Percentiles rank a stretch among this genome's conserved stretches.
These are phyloP conservation scores for Fraxinus pennsylvanica DNA, from an alignment of 257 asterid genomes.

Conservation along the genomic window DNA sequence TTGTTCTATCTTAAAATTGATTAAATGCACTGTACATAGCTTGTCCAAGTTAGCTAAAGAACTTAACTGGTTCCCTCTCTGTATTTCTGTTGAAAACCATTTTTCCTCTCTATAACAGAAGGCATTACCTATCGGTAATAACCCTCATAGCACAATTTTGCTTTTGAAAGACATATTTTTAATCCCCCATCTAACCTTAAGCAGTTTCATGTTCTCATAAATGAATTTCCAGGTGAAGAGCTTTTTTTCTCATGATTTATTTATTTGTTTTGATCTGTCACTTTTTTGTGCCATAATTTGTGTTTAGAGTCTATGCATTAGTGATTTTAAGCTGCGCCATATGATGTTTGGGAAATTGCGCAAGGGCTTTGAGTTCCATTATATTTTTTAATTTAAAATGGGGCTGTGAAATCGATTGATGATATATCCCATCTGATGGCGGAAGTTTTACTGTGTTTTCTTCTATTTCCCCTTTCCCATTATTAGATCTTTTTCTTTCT, in stretches of 20 bases:
- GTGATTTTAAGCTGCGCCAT: conserved; percentile 33
- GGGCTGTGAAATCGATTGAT: background rate
- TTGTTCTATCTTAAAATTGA: too few species aligned
- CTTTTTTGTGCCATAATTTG: background rate
- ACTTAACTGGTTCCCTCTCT: background rate
- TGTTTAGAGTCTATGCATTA: too few species aligned
- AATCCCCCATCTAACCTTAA: background rate
- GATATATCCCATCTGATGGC: conserved; percentile 63
- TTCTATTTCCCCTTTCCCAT: background rate
- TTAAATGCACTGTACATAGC: too few species aligned
- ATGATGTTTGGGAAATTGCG: conserved; percentile 74
- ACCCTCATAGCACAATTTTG: background rate
- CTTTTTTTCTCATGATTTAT: too few species aligned
- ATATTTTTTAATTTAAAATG: too few species aligned
- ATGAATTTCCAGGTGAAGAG: too few species aligned
- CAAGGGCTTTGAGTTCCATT: conserved; percentile 49
- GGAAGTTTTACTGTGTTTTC: background rate
- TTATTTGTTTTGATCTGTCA: background rate
- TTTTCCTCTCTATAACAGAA: background rate
- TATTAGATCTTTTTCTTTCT: background rate
- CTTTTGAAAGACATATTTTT: background rate
- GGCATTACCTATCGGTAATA: background rate
- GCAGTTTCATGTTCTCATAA: too few species aligned
- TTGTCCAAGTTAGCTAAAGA: too few species aligned
- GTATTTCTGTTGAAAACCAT: background rate